phyloP scores from a whole-genome alignment of 2,329 filamentous ascomycete genomes.

The Penicillium sp. region DNA sequence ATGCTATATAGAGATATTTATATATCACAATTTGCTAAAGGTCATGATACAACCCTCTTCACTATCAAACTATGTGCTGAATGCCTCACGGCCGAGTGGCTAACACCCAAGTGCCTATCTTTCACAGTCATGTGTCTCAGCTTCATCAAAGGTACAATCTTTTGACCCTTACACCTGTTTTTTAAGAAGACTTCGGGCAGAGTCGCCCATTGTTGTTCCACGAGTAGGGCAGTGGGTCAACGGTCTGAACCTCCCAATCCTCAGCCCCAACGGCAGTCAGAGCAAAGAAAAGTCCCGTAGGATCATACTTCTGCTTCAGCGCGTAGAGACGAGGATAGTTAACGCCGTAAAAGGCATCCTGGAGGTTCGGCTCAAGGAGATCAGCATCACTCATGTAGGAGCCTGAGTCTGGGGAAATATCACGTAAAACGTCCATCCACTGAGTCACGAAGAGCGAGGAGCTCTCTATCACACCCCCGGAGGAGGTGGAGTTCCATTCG shows the following conservation, averaged over 20 bases:
- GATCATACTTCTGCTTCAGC: constrained; percentile 36
- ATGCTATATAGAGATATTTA: too few relatives aligned
- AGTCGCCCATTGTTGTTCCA: constrained; percentile 26
- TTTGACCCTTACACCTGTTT: too few relatives aligned
- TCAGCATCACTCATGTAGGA: constrained; percentile 43
- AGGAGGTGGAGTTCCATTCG: constrained; percentile 25
- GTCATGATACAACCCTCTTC: not conserved
- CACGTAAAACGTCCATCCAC: constrained; percentile 23
- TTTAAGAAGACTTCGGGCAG: constrained; percentile 12
- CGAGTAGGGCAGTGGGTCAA: constrained; percentile 18
- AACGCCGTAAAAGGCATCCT: constrained; percentile 42
- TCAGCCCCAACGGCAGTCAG: constrained; percentile 25
- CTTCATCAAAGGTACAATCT: too few relatives aligned
- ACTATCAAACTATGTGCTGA: not conserved
- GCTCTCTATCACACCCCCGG: constrained; percentile 16
- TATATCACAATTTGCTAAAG: too few relatives aligned
- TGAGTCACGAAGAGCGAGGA: constrained; percentile 17
- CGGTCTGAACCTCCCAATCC: constrained; percentile 23
- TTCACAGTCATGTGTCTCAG: too few relatives aligned
- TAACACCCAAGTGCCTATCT: not conserved
- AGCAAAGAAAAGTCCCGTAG: constrained; percentile 32
- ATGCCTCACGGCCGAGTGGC: not conserved
- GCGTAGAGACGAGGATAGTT: constrained; percentile 30
- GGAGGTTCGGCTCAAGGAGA: constrained; percentile 41
- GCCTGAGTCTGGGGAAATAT: constrained; percentile 26